Evolutionary conservation across 805 yeast species (phyloP).

Genomic region (Cyberlindnera amylophila): DNA sequence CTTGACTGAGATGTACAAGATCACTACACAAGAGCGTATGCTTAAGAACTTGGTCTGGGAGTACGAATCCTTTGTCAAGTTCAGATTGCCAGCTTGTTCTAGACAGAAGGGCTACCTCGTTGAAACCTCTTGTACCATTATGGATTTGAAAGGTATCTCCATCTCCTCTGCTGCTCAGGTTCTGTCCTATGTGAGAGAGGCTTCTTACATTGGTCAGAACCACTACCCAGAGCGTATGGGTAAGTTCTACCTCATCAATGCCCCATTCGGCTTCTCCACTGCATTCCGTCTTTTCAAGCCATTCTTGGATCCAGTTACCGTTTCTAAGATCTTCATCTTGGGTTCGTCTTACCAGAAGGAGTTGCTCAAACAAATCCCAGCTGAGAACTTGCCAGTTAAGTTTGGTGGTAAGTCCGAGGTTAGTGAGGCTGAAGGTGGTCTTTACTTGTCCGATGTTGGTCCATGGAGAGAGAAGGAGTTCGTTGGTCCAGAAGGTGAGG

Average conservation of each 20-base stretch:
- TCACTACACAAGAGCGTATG: conserved; percentile 96
- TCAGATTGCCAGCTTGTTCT: conserved; percentile 91
- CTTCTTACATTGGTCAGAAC: conserved; percentile 92
- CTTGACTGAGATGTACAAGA: conserved; percentile 84
- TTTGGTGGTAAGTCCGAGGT: conserved; percentile 83
- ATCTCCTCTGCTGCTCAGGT: conserved; percentile 82
- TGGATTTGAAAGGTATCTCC: conserved; percentile 93
- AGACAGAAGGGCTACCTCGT: conserved; percentile 72
- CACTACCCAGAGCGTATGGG: conserved; percentile 99
- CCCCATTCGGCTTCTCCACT: conserved; percentile 95
- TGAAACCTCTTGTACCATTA: conserved; percentile 94
- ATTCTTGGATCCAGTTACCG: conserved; percentile 96
- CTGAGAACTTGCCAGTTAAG: conserved; percentile 84
- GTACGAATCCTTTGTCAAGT: conserved; percentile 82
- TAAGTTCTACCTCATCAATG: conserved; percentile 89
- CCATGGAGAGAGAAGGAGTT: conserved; percentile 93
- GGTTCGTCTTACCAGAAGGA: conserved; percentile 78
- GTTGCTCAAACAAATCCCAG: conserved; percentile 86
- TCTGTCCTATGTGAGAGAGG: conserved; percentile 83
- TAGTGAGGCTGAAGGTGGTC: conserved; percentile 67
- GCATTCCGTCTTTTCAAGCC: conserved; percentile 90
- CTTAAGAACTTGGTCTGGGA: conserved; percentile 95
- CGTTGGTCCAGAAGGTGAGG: conserved; percentile 95
- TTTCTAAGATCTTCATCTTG: conserved; percentile 85
- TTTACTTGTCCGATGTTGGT: conserved; percentile 85